Evolutionary conservation across 129 eudicot genomes (phyloP).

Genomic region (Chrysanthemum lavandulifolium): DNA sequence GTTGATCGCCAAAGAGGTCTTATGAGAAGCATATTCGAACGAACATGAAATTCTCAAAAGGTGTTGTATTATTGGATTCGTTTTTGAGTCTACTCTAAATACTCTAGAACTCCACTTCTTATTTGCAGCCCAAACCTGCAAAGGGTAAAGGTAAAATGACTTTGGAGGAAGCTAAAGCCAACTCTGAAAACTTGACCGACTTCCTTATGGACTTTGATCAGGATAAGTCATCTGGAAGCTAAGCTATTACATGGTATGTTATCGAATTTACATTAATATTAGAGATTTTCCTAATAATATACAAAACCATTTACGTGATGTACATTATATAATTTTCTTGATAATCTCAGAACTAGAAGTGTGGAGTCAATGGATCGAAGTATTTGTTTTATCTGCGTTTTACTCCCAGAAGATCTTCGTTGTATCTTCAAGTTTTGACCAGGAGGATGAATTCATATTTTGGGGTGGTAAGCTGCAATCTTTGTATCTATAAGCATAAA

Average conservation of each 20-base stretch:
- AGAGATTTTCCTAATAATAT: background rate
- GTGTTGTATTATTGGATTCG: background rate
- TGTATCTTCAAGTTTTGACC: slow-evolving; percentile 17
- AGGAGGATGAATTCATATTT: slow-evolving; percentile 19
- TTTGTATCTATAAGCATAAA: slow-evolving; percentile 10
- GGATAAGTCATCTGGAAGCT: slow-evolving; percentile 46
- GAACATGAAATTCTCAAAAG: background rate
- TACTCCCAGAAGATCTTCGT: slow-evolving; percentile 8
- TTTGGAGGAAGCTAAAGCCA: slow-evolving; percentile 83
- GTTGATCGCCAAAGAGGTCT: too few relatives aligned
- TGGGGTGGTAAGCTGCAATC: slow-evolving; percentile 13
- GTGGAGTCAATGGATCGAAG: background rate
- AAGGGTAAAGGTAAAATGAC: slow-evolving; percentile 61
- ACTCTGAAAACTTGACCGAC: slow-evolving; percentile 92
- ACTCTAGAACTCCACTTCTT: background rate
- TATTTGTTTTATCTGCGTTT: slow-evolving; percentile 7
- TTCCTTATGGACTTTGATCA: slow-evolving; percentile 91
- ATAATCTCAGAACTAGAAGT: slow-evolving; percentile 14
- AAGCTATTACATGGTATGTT: slow-evolving; percentile 1
- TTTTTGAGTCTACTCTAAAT: too few relatives aligned
- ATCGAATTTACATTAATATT: background rate
- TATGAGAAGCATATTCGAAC: background rate
- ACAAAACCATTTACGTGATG: background rate
- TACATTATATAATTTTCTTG: slow-evolving; percentile 2
- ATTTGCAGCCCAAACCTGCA: slow-evolving; percentile 69